Base-by-base conservation (phyloP, 352 stramenopile species). In the Globisporangium abappressorium region DNA sequence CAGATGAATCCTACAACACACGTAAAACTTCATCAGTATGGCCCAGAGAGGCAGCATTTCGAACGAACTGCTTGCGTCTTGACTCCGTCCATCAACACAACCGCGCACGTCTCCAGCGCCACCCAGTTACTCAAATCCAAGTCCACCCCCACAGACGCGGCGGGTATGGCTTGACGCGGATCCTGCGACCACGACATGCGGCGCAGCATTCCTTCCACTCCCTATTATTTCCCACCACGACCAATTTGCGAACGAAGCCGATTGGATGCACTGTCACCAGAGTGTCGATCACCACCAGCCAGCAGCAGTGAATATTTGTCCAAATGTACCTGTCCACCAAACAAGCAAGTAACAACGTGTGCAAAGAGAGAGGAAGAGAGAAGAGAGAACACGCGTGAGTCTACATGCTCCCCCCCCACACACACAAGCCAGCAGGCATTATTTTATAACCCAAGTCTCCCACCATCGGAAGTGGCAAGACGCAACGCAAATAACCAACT, bases 241-340 rank as follows among this genome's bases (percentile, higher is more conserved):
- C 55, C 55, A 30, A 61, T 61, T 43, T 36, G 55, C 55, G 55
- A 61, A 61, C 55, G 55, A 61, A 61, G 55, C 55, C 8, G 9
- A 61, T 61, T 46, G 55, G 55, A 30, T 43, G 20, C 28, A 26
- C 28, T 22, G 6, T 1, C 57, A 49, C 3, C 57, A 36, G 28
- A 62, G 18, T 38, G 28, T 28, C 54, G 54, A 59, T 41, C 55
- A 47, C 20, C 55, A 46, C 15, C 30, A 61, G 15, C 28, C 30
- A 14, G 5, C 12, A 62, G 33, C 33, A 54, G 22, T n/a, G 22
- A 34, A 7, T 54, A 64, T 38, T 64, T 64, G 57, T 64, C 6
- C 18, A 22, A 51, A 22, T 7, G 43, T 46, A 46, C 34, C 26
- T 22, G 34, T 34, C 28, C 54, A 41, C 5, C 53, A 18, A 41